Conservation (phyloP, 257 asterid genomes). For the Linaria vulgaris region DNA sequence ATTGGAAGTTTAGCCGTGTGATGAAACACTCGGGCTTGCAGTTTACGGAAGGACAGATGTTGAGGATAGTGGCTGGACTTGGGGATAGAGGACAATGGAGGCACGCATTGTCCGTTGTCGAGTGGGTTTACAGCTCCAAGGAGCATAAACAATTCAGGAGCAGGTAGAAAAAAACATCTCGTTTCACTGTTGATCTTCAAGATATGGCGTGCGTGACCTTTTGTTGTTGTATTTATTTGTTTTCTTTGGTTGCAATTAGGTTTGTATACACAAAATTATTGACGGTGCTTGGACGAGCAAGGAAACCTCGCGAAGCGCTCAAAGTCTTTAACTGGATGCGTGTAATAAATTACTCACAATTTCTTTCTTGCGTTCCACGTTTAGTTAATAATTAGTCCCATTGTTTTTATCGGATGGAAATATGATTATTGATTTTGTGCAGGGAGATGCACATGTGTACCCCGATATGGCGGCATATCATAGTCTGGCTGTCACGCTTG, state of each 20-base stretch:
- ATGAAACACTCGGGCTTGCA: slow-evolving; percentile 81
- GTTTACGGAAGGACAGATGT: slow-evolving; percentile 82
- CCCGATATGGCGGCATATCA: slow-evolving; percentile 98
- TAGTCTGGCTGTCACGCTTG: slow-evolving; percentile 76
- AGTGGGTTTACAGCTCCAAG: slow-evolving; percentile 75
- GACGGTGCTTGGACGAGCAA: slow-evolving; percentile 76
- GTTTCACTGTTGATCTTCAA: slow-evolving; percentile 14
- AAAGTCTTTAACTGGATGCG: slow-evolving; percentile 77
- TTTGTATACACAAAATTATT: slow-evolving; percentile 84
- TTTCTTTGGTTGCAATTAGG: slow-evolving; percentile 48
- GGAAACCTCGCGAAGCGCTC: slow-evolving; percentile 78
- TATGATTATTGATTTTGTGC: slow-evolving; percentile 22
- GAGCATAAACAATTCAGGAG: slow-evolving; percentile 68
- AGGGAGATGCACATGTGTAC: slow-evolving; percentile 73
- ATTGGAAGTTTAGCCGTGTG: slow-evolving; percentile 76
- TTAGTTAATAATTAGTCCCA: background rate
- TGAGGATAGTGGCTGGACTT: slow-evolving; percentile 78
- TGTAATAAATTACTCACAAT: slow-evolving; percentile 41
- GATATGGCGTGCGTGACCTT: background rate
- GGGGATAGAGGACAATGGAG: slow-evolving; percentile 80
- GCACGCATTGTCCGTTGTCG: slow-evolving; percentile 75
- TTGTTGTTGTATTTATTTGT: slow-evolving; percentile 14
- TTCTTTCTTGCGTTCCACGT: slow-evolving; percentile 16
- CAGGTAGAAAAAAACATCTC: slow-evolving; percentile 43
- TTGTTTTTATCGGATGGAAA: slow-evolving; percentile 28